Percentiles rank a stretch among this genome's conserved stretches.
These are phyloP conservation scores for Fusarium ambrosium DNA, from an alignment of 2,329 filamentous ascomycete genomes.

Conservation along the genomic window DNA sequence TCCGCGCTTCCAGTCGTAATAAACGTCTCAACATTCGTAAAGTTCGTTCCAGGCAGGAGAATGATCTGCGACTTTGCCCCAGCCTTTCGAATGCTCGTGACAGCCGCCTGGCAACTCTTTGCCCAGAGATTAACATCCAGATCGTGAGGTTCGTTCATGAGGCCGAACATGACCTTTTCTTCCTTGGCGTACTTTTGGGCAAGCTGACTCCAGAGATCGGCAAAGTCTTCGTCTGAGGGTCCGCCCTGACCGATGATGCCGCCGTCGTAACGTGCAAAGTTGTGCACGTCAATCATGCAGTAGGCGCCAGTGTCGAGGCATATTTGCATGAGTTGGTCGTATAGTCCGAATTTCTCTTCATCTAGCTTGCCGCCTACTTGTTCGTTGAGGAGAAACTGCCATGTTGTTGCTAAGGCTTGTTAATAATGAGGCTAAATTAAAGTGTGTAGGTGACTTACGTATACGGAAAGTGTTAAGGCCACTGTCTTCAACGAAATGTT, in stretches of 20 bases:
- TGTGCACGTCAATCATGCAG: conserved; percentile 72
- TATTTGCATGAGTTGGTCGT: conserved; percentile 68
- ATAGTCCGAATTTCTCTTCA: conserved; percentile 61
- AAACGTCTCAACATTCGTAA: conserved; percentile 64
- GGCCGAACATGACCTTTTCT: conserved; percentile 68
- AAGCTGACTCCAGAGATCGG: conserved; percentile 68
- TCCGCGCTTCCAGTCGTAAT: conserved; percentile 64
- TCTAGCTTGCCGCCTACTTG: conserved; percentile 65
- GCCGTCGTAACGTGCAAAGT: conserved; percentile 72
- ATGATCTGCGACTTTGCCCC: conserved; percentile 76
- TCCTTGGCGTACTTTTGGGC: conserved; percentile 71
- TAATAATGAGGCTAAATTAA: background rate
- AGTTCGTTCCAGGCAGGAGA: conserved; percentile 71
- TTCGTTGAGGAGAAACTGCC: conserved; percentile 71
- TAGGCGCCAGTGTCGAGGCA: conserved; percentile 69
- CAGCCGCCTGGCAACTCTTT: conserved; percentile 70
- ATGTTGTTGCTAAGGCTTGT: conserved; percentile 53
- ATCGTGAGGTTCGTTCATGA: conserved; percentile 80
- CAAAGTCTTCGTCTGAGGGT: conserved; percentile 70
- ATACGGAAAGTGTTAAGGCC: conserved; percentile 69
- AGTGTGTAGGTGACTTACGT: conserved; percentile 48
- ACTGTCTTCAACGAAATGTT: conserved; percentile 66
- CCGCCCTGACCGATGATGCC: conserved; percentile 75
- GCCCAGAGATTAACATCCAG: conserved; percentile 71
- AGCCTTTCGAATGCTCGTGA: conserved; percentile 74